phyloP scores from a whole-genome alignment of 139 green algal genomes.

The Dunaliella primolecta region DNA sequence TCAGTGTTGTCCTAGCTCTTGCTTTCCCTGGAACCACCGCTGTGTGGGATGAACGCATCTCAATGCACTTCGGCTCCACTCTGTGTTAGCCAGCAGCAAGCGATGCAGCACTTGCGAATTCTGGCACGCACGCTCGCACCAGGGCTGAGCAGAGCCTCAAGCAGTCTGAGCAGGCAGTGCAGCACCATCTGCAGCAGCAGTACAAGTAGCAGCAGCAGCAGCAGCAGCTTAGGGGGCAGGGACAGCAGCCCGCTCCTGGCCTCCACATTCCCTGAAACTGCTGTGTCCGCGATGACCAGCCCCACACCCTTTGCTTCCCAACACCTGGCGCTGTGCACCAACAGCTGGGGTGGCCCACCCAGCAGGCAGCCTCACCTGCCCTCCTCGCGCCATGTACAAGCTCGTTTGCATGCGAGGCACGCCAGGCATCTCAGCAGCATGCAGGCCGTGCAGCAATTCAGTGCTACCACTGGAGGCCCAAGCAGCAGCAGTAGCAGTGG shows the following conservation, averaged over 20 bases:
- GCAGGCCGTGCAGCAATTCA: not conserved
- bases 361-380: not conserved
- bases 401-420: not conserved
- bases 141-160: not conserved
- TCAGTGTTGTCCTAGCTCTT: not conserved
- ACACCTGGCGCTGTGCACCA: not conserved
- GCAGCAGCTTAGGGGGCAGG: not conserved
- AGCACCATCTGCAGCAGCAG: not conserved
- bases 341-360: conserved; percentile 4
- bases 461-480: not conserved
- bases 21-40: not conserved
- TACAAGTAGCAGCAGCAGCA: not conserved
- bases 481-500: not conserved
- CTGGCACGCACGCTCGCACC: not conserved
- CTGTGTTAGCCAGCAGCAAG: not conserved
- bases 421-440: not conserved
- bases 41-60: too few relatives aligned
- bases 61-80: too few relatives aligned
- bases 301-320: not conserved
- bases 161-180: not conserved
- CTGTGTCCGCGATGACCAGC: not conserved
- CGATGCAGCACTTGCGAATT: not conserved
- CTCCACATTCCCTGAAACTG: not conserved
- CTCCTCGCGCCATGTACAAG: not conserved
- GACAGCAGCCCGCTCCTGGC: not conserved